Evolutionary conservation across 176 grass and related monocot genomes (phyloP).

Genomic region (Tuctoria greenei): DNA sequence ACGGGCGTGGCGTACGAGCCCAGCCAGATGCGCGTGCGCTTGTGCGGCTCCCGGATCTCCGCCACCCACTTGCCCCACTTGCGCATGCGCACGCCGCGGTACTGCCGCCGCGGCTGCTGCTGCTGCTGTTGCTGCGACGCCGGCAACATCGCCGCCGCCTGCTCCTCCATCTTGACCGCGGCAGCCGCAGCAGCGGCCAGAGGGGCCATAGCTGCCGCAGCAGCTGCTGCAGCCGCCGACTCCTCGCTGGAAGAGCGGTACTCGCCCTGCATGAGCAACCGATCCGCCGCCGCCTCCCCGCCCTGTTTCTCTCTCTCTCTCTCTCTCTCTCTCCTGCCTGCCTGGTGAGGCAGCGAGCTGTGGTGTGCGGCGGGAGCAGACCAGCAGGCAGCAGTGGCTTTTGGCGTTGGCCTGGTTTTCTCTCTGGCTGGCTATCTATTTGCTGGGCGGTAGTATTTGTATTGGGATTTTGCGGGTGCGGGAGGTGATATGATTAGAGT

Average conservation of each 20-base stretch:
- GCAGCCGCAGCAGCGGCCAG: constrained; percentile 21
- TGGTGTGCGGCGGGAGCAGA: not conserved
- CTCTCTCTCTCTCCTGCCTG: not conserved
- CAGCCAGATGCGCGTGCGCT: constrained; percentile 90
- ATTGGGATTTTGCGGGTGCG: constrained; percentile 43
- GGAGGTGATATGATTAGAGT: constrained; percentile 49
- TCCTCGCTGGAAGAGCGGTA: constrained; percentile 65
- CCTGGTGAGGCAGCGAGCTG: too few relatives aligned
- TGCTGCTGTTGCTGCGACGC: not conserved
- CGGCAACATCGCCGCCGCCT: constrained; percentile 7
- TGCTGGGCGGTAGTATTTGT: constrained; percentile 55
- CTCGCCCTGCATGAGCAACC: constrained; percentile 52
- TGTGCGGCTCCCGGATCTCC: constrained; percentile 95
- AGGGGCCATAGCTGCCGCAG: constrained; percentile 28
- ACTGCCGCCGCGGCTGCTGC: constrained; percentile 49
- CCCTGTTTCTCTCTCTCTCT: not conserved
- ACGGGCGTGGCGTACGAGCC: constrained; percentile 80
- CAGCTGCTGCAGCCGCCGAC: not conserved
- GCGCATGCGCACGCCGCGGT: constrained; percentile 85
- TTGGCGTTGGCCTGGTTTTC: constrained; percentile 38
- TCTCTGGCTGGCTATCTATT: constrained; percentile 37
- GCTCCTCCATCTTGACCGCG: constrained; percentile 31
- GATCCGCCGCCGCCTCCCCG: constrained; percentile 13
- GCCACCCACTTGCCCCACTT: constrained; percentile 99
- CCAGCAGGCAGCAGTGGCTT: constrained; percentile 33